Evolutionary conservation across 371 early-diverging fungal genomes (phyloP).

Genomic region (Mucor piriformis): DNA sequence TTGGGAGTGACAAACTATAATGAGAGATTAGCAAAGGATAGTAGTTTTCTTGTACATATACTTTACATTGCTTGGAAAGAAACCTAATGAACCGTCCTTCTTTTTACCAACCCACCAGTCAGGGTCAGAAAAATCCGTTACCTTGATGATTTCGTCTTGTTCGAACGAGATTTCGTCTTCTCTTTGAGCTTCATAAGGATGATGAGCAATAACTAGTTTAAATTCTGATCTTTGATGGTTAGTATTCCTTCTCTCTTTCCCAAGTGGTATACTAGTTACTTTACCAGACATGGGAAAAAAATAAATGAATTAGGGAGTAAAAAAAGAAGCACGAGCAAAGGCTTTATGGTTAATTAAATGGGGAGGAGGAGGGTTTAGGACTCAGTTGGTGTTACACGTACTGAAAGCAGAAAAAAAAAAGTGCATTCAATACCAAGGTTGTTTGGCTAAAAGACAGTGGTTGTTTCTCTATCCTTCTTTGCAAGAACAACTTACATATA

Average conservation of each 20-base stretch:
- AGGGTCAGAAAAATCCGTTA: conserved; percentile 57
- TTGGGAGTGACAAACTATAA: conserved; percentile 6
- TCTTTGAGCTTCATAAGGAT: conserved; percentile 49
- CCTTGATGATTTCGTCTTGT: conserved; percentile 58
- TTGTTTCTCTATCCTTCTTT: no score
- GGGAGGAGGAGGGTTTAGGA: no score
- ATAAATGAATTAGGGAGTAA: no score
- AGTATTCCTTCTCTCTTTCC: neutral
- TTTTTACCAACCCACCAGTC: conserved; percentile 73
- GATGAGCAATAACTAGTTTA: conserved; percentile 33
- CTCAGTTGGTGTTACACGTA: no score
- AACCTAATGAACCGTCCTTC: conserved; percentile 57
- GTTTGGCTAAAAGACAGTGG: no score
- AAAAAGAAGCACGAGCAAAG: no score
- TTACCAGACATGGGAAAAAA: no score
- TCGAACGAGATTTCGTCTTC: conserved; percentile 67
- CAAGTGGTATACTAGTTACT: no score
- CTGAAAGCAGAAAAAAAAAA: no score
- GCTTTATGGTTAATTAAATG: no score
- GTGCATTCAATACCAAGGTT: no score
- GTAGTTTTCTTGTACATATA: neutral
- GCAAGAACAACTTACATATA: no score
- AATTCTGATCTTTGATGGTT: neutral
- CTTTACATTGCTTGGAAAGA: conserved; percentile 76
- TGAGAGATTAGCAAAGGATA: neutral